Base-by-base conservation (phyloP, 768 basidiomycete genomes). In the Termitomyces bulborhizus region DNA sequence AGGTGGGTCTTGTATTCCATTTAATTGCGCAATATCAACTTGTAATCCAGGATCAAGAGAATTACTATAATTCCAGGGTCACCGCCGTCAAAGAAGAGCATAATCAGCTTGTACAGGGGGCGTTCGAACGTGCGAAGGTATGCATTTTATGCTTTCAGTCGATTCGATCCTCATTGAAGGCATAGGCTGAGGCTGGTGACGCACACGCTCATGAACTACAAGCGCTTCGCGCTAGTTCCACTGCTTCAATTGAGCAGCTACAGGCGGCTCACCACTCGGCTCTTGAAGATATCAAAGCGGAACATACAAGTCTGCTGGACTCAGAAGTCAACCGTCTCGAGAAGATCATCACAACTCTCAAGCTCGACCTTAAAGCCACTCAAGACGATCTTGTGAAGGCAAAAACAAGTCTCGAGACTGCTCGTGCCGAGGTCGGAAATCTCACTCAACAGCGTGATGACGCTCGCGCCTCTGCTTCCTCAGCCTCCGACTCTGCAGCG, bases 321-420 rank as follows among this genome's bases (percentile, higher is more conserved):
- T 76, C 76, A 16, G 77, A 87, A 61, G 72, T 80, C 40, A 74
- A 76, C 51, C 67, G 66, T 0, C 69, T 85, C 21, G 82, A 84
- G 69, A 90, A 90, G 72, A 78, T 80, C 63, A 76, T 88, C 49
- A 73, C 73, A 52, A 79, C 71, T 48, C 74, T 86, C 58, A 81
- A 72, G 54, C 71, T 92, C 31, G 89, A 93, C 60, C 79, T 93
- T 42, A 90, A 86, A 63, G 92, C 90, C 13, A 90, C 92, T 0
- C 83, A 86, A 63, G 90, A 93, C 58, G 90, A 93, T 66, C 82
- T 94, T 36, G 64, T 76, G 3, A 93, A 91, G 73, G 77, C 87
- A 5, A 93, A 93, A 67, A 65, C 79, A 1, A 70, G 80, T 26
- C 63, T 85, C 7, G 77, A 84, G 18, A 57, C 78, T 6, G 72